Conservation (phyloP, 352 stramenopile species). For the Phytophthora pisi region DNA sequence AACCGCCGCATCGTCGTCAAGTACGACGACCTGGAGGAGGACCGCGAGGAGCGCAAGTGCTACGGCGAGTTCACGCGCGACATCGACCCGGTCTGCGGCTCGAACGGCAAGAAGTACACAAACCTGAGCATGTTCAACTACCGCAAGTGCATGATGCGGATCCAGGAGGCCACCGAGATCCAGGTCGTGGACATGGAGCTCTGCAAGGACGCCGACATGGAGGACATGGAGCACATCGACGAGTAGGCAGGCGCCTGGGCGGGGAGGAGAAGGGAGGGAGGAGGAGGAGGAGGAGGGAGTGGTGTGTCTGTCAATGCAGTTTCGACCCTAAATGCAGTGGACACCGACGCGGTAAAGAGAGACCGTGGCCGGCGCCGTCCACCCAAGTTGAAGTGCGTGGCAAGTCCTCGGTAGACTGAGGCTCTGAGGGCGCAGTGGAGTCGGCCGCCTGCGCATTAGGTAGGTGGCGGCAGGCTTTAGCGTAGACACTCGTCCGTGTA, state of each 20-base stretch:
- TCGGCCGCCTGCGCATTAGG: slow-evolving; percentile 17
- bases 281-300: slow-evolving; percentile 3
- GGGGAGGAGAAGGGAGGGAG: neutral
- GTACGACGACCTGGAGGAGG: slow-evolving; percentile 28
- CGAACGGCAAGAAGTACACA: slow-evolving; percentile 57
- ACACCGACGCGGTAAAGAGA: slow-evolving; percentile 7
- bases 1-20: slow-evolving; percentile 29
- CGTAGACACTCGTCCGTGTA: slow-evolving; percentile 31
- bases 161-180: slow-evolving; percentile 38
- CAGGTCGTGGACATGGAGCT: slow-evolving; percentile 47
- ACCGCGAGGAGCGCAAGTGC: slow-evolving; percentile 41
- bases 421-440: slow-evolving; percentile 5
- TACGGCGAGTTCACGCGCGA: slow-evolving; percentile 54
- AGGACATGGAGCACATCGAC: slow-evolving; percentile 41
- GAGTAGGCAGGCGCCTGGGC: neutral
- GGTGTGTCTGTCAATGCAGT: neutral
- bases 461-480: slow-evolving; percentile 13
- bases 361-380: slow-evolving; percentile 2
- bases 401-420: slow-evolving; percentile 15
- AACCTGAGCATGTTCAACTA: slow-evolving; percentile 66
- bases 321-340: neutral
- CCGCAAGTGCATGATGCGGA: slow-evolving; percentile 52
- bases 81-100: slow-evolving; percentile 55
- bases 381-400: slow-evolving; percentile 21
- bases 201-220: slow-evolving; percentile 42